These are phyloP conservation scores for Glaciozyma martinii DNA, from an alignment of 768 basidiomycete species.

Conservation along the genomic window DNA sequence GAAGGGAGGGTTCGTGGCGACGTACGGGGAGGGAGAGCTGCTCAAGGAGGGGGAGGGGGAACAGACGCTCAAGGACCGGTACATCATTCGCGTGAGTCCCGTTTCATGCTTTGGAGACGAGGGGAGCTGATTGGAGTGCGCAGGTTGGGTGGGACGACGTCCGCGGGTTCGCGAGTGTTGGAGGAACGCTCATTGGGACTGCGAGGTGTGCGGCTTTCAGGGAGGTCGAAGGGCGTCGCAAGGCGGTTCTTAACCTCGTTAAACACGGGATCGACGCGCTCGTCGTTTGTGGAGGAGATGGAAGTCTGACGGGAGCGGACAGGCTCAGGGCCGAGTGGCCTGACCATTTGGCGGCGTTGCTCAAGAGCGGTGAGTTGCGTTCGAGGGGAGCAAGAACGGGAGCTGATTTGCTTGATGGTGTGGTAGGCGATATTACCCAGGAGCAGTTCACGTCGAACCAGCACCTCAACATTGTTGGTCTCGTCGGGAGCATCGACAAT, in stretches of 20 bases:
- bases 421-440: slow-evolving; percentile 62
- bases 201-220: slow-evolving; percentile 78
- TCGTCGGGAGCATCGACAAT: slow-evolving; percentile 98
- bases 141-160: slow-evolving; percentile 96
- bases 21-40: slow-evolving; percentile 52
- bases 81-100: slow-evolving; percentile 61
- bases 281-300: slow-evolving; percentile 95
- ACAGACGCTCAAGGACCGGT: slow-evolving; percentile 72
- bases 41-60: slow-evolving; percentile 55
- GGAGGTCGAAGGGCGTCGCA: slow-evolving; percentile 74
- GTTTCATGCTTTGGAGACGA: neutral
- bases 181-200: slow-evolving; percentile 92
- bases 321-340: slow-evolving; percentile 93
- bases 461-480: slow-evolving; percentile 91
- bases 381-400: neutral
- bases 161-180: slow-evolving; percentile 78
- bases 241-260: slow-evolving; percentile 82
- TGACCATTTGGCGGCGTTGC: slow-evolving; percentile 60
- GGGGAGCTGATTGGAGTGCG: slow-evolving; percentile 2
- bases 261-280: slow-evolving; percentile 95
- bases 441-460: slow-evolving; percentile 61
- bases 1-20: slow-evolving; percentile 32
- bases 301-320: slow-evolving; percentile 91
- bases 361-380: slow-evolving; percentile 49
- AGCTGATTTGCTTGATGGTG: neutral